Conservation (phyloP, 75 land plant species). For the Pseudotsuga menziesii region DNA sequence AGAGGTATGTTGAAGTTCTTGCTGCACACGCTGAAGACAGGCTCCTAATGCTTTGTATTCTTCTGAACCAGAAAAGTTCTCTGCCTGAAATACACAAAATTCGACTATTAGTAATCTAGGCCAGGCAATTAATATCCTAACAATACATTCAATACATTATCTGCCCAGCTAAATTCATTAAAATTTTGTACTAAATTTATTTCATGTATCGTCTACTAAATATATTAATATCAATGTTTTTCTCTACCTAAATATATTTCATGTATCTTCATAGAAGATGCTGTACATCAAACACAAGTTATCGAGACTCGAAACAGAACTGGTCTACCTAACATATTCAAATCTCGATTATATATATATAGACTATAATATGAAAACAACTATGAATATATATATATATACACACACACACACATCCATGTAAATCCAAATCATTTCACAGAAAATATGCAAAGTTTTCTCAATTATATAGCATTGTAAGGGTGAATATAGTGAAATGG, state of each 20-base stretch:
- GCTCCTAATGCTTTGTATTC: conserved; percentile 9
- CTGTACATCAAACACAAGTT: not conserved
- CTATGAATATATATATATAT: too few species aligned
- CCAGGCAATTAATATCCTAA: not conserved
- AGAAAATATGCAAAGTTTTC: too few species aligned
- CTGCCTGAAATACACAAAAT: conserved; percentile 7
- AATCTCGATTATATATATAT: too few species aligned
- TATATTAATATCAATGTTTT: not conserved
- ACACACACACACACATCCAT: too few species aligned
- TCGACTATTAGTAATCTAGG: not conserved
- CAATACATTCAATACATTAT: not conserved
- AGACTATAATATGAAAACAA: too few species aligned
- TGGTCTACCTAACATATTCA: too few species aligned
- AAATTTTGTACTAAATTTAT: not conserved
- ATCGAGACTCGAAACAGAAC: not conserved
- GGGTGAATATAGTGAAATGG: too few species aligned
- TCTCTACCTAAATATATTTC: not conserved
- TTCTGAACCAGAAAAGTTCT: conserved; percentile 2
- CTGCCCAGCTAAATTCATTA: not conserved
- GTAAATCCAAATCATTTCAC: too few species aligned
- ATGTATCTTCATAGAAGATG: not conserved
- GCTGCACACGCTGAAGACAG: conserved; percentile 5
- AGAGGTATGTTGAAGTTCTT: not conserved
- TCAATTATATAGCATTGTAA: too few species aligned
- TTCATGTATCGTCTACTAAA: not conserved